A percentile compares a stretch with the other conserved stretches of the same genome.
These are phyloP conservation scores for Mycena indigotica DNA, from an alignment of 768 basidiomycete genomes.

Conservation along the genomic window DNA sequence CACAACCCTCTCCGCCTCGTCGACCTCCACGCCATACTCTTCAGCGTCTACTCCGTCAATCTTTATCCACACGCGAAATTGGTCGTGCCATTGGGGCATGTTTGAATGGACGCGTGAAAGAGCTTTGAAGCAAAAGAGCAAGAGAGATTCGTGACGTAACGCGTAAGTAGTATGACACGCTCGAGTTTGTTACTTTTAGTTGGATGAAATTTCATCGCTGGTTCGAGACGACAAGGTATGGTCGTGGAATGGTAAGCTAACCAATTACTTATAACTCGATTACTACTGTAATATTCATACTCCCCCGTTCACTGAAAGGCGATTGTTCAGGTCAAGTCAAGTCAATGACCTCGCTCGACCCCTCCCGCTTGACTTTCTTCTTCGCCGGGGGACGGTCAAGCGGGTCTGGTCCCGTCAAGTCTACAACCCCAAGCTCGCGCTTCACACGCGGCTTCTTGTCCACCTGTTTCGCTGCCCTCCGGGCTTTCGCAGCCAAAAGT, in stretches of 20 bases:
- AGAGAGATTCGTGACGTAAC: no score
- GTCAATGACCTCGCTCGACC: background rate
- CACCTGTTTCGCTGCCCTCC: background rate
- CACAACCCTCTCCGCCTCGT: conserved; percentile 13
- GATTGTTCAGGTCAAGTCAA: background rate
- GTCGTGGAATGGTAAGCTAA: no score
- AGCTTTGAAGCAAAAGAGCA: background rate
- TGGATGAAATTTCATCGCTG: no score
- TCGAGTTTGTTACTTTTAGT: no score
- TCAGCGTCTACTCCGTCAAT: conserved; percentile 18
- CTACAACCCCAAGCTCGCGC: background rate
- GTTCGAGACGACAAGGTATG: no score
- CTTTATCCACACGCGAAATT: conserved; percentile 23
- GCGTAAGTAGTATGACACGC: no score
- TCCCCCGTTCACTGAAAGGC: background rate
- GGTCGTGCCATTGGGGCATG: conserved; percentile 15
- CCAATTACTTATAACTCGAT: background rate
- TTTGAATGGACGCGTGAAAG: background rate
- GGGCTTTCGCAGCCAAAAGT: background rate
- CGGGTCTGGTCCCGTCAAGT: background rate
- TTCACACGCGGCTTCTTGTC: background rate
- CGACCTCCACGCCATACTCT: conserved; percentile 20
- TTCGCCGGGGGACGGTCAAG: background rate
- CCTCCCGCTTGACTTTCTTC: background rate
- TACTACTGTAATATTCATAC: background rate